Conservation (phyloP, 192 early-diverging fungal species). For the Geranomyces michiganensis region DNA sequence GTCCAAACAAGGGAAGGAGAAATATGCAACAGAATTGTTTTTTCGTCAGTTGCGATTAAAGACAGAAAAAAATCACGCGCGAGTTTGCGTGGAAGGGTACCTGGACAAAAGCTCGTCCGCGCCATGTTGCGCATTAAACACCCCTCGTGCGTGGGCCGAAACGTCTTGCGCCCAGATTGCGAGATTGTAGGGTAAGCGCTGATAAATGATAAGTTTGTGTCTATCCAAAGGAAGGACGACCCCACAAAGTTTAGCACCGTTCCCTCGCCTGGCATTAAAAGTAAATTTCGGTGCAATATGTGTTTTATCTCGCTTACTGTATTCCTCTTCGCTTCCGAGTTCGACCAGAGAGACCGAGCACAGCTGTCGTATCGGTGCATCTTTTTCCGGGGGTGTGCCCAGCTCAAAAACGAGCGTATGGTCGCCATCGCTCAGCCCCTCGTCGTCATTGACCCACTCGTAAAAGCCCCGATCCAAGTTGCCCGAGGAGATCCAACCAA, state of each 20-base stretch:
- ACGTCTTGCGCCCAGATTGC: slow-evolving; percentile 47
- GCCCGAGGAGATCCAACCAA: slow-evolving; percentile 54
- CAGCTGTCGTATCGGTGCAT: slow-evolving; percentile 60
- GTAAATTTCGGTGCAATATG: background rate
- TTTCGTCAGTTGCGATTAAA: too few relatives aligned
- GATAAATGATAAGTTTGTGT: slow-evolving; percentile 45
- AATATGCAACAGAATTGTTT: background rate
- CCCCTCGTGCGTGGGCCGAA: slow-evolving; percentile 58
- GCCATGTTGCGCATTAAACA: slow-evolving; percentile 69
- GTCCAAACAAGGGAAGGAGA: too few relatives aligned
- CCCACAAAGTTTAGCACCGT: too few relatives aligned
- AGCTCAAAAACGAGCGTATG: slow-evolving; percentile 55
- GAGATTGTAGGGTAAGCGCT: slow-evolving; percentile 58
- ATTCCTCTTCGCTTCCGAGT: slow-evolving; percentile 43
- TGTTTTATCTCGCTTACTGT: slow-evolving; percentile 47
- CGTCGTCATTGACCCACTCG: slow-evolving; percentile 37
- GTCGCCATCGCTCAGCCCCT: slow-evolving; percentile 45
- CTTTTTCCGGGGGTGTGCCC: slow-evolving; percentile 35
- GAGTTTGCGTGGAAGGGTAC: slow-evolving; percentile 1
- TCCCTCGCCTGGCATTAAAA: background rate
- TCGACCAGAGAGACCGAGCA: slow-evolving; percentile 62
- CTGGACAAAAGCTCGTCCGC: slow-evolving; percentile 45
- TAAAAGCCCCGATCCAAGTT: slow-evolving; percentile 56
- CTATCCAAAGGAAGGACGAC: too few relatives aligned
- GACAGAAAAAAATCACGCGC: background rate